These are phyloP conservation scores for Crotalaria pallida DNA, from an alignment of 306 rosid species.

Conservation along the genomic window DNA sequence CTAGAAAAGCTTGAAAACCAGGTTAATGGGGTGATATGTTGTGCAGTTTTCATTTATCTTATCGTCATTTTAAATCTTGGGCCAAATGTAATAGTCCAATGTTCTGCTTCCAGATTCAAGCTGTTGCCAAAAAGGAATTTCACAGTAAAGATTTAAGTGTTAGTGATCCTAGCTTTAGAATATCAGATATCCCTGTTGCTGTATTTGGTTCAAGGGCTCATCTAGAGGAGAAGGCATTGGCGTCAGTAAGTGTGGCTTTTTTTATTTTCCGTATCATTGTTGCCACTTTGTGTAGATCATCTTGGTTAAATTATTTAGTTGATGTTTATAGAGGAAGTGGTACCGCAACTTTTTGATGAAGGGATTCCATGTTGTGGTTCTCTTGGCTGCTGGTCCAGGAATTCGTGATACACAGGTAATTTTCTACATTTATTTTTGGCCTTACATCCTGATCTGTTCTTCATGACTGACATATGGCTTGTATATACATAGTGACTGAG, in stretches of 20 bases:
- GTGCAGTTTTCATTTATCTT: background rate
- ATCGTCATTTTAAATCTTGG: background rate
- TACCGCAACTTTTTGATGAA: slow-evolving; percentile 93
- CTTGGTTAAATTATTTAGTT: slow-evolving; percentile 27
- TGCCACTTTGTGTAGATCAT: background rate
- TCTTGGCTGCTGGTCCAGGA: slow-evolving; percentile 93
- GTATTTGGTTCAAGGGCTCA: slow-evolving; percentile 98
- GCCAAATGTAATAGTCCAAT: slow-evolving; percentile 8
- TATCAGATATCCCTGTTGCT: slow-evolving; percentile 75
- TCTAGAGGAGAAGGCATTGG: slow-evolving; percentile 89
- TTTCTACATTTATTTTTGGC: slow-evolving; percentile 6
- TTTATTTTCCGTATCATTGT: slow-evolving; percentile 13
- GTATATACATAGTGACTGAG: background rate
- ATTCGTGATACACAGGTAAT: slow-evolving; percentile 89
- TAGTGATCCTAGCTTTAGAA: slow-evolving; percentile 46
- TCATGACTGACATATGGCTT: background rate
- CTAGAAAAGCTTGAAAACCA: slow-evolving; percentile 88
- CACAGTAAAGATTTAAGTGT: slow-evolving; percentile 32
- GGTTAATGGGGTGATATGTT: slow-evolving; percentile 35
- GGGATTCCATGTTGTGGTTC: slow-evolving; percentile 97
- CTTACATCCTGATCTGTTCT: background rate
- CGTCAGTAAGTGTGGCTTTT: slow-evolving; percentile 56
- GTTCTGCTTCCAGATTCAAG: slow-evolving; percentile 47
- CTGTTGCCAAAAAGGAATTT: slow-evolving; percentile 50
- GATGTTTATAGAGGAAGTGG: slow-evolving; percentile 75